Evolutionary conservation across 305 asterid genomes (phyloP).

Genomic region (Galium porrigens): DNA sequence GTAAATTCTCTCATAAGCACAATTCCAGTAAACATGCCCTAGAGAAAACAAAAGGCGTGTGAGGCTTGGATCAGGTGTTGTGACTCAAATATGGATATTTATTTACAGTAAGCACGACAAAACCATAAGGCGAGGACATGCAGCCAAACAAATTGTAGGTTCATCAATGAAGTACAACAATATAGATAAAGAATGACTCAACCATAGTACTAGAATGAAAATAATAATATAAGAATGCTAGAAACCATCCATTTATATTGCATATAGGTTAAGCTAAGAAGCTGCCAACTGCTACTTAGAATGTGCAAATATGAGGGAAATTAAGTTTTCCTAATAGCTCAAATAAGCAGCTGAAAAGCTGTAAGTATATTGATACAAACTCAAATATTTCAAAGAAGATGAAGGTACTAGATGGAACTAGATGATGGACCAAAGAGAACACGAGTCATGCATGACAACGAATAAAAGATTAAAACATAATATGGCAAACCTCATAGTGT

Average conservation of each 20-base stretch:
- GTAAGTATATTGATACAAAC: neutral
- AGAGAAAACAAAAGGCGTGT: neutral
- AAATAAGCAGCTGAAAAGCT: neutral
- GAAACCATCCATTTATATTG: neutral
- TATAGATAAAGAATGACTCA: neutral
- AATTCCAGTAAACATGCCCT: neutral
- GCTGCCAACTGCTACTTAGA: neutral
- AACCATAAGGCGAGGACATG: no score
- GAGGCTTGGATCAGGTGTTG: neutral
- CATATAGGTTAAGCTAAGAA: neutral
- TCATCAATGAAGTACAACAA: neutral
- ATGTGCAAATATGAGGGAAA: neutral
- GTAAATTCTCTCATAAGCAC: neutral
- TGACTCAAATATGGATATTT: neutral
- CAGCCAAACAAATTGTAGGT: neutral
- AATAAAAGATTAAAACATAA: slow-evolving; percentile 7
- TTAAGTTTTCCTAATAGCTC: neutral
- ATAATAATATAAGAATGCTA: no score
- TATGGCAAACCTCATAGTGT: slow-evolving; percentile 46
- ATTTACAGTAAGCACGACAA: neutral
- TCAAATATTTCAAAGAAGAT: neutral
- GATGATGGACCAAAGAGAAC: neutral
- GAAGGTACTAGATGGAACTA: neutral
- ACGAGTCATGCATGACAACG: neutral
- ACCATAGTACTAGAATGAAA: neutral